Percentiles rank a stretch among this genome's conserved stretches.
These are phyloP conservation scores for Pseudohyphozyma bogoriensis DNA, from an alignment of 768 basidiomycete species.

Conservation along the genomic window DNA sequence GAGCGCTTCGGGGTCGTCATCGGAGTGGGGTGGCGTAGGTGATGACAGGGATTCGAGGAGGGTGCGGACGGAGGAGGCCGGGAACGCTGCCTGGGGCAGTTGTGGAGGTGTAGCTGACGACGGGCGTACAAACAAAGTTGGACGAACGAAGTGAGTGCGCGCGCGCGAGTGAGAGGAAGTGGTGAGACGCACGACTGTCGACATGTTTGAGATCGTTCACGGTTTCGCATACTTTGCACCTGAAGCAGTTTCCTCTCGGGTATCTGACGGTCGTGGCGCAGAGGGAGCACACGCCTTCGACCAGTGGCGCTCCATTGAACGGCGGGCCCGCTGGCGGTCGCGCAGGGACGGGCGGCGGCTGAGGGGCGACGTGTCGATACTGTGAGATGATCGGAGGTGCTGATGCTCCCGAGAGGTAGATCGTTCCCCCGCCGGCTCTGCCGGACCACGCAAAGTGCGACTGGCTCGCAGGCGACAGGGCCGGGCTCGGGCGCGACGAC, in stretches of 20 bases:
- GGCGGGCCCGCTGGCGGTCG: neutral
- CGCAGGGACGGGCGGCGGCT: neutral
- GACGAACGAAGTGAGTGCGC: neutral
- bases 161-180: neutral
- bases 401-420: conserved; percentile 6
- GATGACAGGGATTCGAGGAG: neutral
- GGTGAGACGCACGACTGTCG: neutral
- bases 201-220: conserved; percentile 3
- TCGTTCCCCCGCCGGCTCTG: neutral
- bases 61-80: no score
- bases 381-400: conserved; percentile 1
- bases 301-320: neutral
- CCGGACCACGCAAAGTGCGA: neutral
- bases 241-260: conserved; percentile 1
- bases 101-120: neutral
- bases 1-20: neutral
- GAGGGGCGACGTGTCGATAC: neutral
- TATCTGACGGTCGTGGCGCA: conserved; percentile 5
- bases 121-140: neutral
- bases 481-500: neutral
- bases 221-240: conserved; percentile 9
- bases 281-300: conserved; percentile 4
- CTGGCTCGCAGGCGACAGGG: neutral
- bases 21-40: neutral
- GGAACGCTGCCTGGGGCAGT: no score